phyloP scores from a whole-genome alignment of 805 yeast genomes.

The Candida lessepsii region DNA sequence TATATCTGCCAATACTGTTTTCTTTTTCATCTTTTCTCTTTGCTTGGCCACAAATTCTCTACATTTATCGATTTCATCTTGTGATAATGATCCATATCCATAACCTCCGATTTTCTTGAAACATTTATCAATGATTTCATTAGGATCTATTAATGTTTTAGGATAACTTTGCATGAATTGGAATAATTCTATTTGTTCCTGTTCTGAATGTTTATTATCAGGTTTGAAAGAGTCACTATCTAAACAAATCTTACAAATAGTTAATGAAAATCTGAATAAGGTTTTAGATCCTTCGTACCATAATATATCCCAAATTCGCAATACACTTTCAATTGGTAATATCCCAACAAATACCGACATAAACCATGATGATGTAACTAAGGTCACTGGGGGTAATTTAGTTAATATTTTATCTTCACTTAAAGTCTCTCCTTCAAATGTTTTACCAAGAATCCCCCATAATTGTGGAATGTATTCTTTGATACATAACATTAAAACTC shows the following conservation, averaged over 20 bases:
- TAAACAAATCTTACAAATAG: slow-evolving; percentile 67
- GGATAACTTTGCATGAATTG: slow-evolving; percentile 87
- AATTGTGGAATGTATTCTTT: slow-evolving; percentile 79
- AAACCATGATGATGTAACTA: slow-evolving; percentile 97
- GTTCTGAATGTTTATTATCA: slow-evolving; percentile 24
- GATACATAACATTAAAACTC: slow-evolving; percentile 84
- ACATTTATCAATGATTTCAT: slow-evolving; percentile 66
- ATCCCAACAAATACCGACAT: slow-evolving; percentile 95
- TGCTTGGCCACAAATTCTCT: slow-evolving; percentile 73
- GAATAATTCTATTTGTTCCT: slow-evolving; percentile 55
- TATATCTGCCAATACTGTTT: slow-evolving; percentile 32
- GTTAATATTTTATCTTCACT: slow-evolving; percentile 55
- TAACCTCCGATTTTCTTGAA: slow-evolving; percentile 68
- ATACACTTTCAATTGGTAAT: slow-evolving; percentile 81
- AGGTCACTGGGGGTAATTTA: slow-evolving; percentile 83
- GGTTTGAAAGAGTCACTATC: slow-evolving; percentile 58
- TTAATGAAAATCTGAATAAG: slow-evolving; percentile 76
- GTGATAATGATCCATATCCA: slow-evolving; percentile 69
- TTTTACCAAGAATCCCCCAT: slow-evolving; percentile 56
- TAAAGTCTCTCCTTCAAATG: slow-evolving; percentile 38
- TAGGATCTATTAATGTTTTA: slow-evolving; percentile 65
- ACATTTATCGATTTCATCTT: slow-evolving; percentile 77
- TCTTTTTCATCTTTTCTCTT: slow-evolving; percentile 40
- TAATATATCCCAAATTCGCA: slow-evolving; percentile 92
- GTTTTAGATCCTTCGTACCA: slow-evolving; percentile 91